Evolutionary conservation across 768 basidiomycete species (phyloP).

Genomic region (Sarcodon aspratus): DNA sequence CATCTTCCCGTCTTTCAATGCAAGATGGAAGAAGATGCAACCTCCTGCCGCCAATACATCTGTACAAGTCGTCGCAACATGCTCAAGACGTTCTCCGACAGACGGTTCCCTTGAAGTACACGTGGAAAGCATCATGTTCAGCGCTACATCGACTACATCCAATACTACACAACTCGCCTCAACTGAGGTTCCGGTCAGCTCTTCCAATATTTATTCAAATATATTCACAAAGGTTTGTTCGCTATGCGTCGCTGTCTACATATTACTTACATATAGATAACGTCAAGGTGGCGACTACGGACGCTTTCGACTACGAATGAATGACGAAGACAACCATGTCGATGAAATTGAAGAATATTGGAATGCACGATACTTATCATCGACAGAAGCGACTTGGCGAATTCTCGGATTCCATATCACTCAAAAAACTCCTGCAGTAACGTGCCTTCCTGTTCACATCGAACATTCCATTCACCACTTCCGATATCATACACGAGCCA

Average conservation of each 20-base stretch:
- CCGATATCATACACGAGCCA: constrained; percentile 12
- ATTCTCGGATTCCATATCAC: constrained; percentile 24
- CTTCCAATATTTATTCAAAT: constrained; percentile 29
- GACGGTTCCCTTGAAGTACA: too few species aligned
- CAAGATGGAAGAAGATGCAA: too few species aligned
- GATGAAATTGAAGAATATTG: constrained; percentile 26
- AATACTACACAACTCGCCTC: too few species aligned
- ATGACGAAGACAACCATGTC: constrained; percentile 1
- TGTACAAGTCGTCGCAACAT: too few species aligned
- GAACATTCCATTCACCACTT: constrained; percentile 4
- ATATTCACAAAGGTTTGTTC: constrained; percentile 23
- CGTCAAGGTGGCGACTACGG: constrained; percentile 9
- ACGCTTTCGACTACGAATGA: constrained; percentile 1
- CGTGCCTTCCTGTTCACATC: constrained; percentile 22
- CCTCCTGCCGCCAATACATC: too few species aligned
- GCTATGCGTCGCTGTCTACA: too few species aligned
- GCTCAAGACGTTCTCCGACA: too few species aligned
- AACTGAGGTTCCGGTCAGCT: constrained; percentile 17
- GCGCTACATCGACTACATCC: too few species aligned
- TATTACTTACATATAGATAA: not conserved
- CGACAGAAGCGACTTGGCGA: constrained; percentile 24
- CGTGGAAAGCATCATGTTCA: too few species aligned
- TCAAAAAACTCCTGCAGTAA: constrained; percentile 21
- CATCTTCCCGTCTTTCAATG: too few species aligned
- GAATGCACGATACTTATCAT: constrained; percentile 22